Percentiles rank a stretch among this genome's conserved stretches.
Evolutionary conservation across 2,329 filamentous ascomycete genomes (phyloP).

Genomic region (Pochonia chlamydosporia): DNA sequence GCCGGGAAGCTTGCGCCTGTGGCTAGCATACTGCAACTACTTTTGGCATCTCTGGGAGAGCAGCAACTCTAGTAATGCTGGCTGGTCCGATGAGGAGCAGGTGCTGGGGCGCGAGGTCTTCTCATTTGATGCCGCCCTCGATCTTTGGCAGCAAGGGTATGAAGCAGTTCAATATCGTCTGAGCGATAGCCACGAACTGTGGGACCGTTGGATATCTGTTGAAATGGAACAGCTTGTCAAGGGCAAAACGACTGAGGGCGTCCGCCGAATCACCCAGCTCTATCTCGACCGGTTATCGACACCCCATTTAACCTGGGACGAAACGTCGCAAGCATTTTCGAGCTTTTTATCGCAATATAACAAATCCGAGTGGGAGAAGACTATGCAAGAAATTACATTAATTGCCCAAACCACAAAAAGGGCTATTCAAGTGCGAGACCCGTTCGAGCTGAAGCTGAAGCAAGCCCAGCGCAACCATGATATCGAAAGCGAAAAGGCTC

Average conservation of each 20-base stretch:
- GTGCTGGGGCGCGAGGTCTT: constrained; percentile 66
- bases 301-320: constrained; percentile 71
- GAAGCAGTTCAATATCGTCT: constrained; percentile 68
- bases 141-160: constrained; percentile 67
- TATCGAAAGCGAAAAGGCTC: constrained; percentile 43
- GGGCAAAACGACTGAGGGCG: constrained; percentile 47
- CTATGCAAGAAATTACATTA: constrained; percentile 64
- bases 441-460: constrained; percentile 61
- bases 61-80: constrained; percentile 48
- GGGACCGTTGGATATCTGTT: constrained; percentile 72
- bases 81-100: constrained; percentile 63
- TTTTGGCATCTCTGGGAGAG: constrained; percentile 65
- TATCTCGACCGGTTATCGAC: constrained; percentile 64
- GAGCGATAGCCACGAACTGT: constrained; percentile 70
- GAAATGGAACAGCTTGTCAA: constrained; percentile 61
- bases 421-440: constrained; percentile 55
- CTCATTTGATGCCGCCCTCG: constrained; percentile 58
- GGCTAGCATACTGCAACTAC: constrained; percentile 74
- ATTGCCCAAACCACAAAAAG: constrained; percentile 60
- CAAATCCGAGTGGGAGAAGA: constrained; percentile 63
- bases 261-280: constrained; percentile 61
- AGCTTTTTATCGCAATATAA: constrained; percentile 69
- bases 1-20: constrained; percentile 66
- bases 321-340: constrained; percentile 70
- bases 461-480: constrained; percentile 53